Conservation (phyloP, 2,329 filamentous ascomycete species). For the Furcasterigmium furcatum region DNA sequence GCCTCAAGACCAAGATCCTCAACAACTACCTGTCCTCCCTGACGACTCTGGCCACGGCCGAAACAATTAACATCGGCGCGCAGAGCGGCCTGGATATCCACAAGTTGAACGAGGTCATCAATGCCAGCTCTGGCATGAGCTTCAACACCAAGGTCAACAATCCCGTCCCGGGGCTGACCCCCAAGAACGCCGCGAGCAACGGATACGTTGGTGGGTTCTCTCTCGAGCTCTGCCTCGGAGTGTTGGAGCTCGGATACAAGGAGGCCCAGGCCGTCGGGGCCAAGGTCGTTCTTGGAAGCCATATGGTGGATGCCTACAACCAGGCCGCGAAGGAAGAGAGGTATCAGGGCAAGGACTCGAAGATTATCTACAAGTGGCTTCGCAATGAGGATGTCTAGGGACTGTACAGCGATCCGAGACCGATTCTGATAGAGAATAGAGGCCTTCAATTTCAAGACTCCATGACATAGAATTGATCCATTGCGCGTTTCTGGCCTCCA, state of each 20-base stretch:
- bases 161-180: conserved; percentile 9
- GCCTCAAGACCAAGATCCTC: conserved; percentile 11
- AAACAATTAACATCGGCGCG: conserved; percentile 12
- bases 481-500: too few relatives aligned
- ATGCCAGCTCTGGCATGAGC: conserved; percentile 10
- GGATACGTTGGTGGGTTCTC: conserved; percentile 12
- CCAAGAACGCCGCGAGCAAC: conserved; percentile 5
- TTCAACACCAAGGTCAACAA: conserved; percentile 12
- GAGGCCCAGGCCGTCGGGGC: background rate
- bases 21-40: conserved; percentile 14
- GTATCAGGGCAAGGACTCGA: background rate
- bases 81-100: conserved; percentile 8
- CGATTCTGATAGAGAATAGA: too few relatives aligned
- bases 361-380: background rate
- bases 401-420: too few relatives aligned
- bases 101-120: conserved; percentile 9
- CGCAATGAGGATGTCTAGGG: background rate
- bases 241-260: conserved; percentile 8
- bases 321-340: background rate
- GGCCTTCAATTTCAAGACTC: too few relatives aligned
- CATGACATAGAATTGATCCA: too few relatives aligned
- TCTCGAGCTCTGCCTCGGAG: conserved; percentile 11
- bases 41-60: conserved; percentile 10
- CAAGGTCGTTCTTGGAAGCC: background rate
- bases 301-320: background rate